Evolutionary conservation across 345 rosid species (phyloP).

Genomic region (Raphanus raphanistrum): DNA sequence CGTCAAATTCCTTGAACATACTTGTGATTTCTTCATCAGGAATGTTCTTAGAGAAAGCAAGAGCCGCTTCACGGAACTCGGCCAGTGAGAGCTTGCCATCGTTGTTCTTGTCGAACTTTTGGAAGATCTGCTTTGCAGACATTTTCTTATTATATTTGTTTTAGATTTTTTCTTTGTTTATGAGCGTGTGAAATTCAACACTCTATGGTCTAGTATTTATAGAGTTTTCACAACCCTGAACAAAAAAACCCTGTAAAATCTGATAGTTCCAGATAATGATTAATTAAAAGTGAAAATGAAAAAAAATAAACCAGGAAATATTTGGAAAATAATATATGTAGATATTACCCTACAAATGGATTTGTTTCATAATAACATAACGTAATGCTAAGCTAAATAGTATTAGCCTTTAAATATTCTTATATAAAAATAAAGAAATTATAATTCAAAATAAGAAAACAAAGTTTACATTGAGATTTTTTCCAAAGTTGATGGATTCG

Average conservation of each 20-base stretch:
- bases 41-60: slow-evolving; percentile 8
- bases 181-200: background rate
- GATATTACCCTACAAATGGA: background rate
- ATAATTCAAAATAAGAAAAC: background rate
- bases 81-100: slow-evolving; percentile 15
- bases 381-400: background rate
- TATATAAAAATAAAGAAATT: background rate
- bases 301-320: background rate
- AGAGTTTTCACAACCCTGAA: background rate
- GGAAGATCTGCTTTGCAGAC: slow-evolving; percentile 12
- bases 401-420: background rate
- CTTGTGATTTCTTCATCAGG: background rate
- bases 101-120: slow-evolving; percentile 20
- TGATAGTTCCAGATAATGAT: background rate
- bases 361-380: background rate
- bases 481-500: background rate
- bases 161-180: background rate
- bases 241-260: background rate
- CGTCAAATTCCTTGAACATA: slow-evolving; percentile 20
- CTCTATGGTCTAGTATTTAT: background rate
- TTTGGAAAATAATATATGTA: background rate
- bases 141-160: background rate
- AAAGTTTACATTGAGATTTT: background rate
- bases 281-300: background rate
- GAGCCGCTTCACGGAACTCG: slow-evolving; percentile 7